Base-by-base conservation (phyloP, 805 yeast genomes). In the Cyberlindnera amylophila region DNA sequence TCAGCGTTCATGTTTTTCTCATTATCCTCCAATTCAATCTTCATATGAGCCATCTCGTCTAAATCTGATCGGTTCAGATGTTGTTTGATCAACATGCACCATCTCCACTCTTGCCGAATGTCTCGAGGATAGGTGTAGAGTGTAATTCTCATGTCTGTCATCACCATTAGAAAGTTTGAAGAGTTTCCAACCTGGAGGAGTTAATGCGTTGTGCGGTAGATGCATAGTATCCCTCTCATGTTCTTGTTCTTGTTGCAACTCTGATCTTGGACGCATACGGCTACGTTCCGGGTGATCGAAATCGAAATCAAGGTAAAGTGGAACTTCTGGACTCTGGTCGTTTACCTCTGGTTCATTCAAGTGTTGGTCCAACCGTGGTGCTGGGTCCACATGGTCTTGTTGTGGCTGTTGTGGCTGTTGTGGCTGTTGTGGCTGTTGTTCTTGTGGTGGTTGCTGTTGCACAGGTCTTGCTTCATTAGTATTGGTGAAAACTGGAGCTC, bases 401-500 rank as follows among this genome's bases (percentile, higher is more conserved):
- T 34, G 45, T 11, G 11, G 42, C 33, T 38, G 41, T 18, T 32
- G 18, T 24, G 38, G 40, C 19, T 17, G 43, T 30, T 19, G 46
- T 4, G 16, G 38, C n/a, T 41, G 43, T 19, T 21, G 40, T 35
- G 21, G 37, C 27, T 29, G 39, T 31, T 26, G 41, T 8, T 15
- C 39, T n/a, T 15, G 45, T 21, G 15, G 38, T 34, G 16, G 39
- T 27, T 29, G 41, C n/a, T 24, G n/a, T 19, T 34, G 40, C 3
- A 7, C 29, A 6, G 32, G 11, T 14, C 28, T 26, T 15, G 42
- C 15, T 34, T 32, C 9, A 9, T 21, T 24, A 54, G 59, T 38
- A 58, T 67, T 21, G 15, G 32, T 35, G 49, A 79, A 72, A 2
- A 88, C 95, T 10, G 79, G 76, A 24, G 82, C 70, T 47, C 96